A percentile compares a stretch with the other conserved stretches of the same genome.
phyloP scores from a whole-genome alignment of 164 flowering plant genomes.

The grape (Vitis vinifera) region DNA sequence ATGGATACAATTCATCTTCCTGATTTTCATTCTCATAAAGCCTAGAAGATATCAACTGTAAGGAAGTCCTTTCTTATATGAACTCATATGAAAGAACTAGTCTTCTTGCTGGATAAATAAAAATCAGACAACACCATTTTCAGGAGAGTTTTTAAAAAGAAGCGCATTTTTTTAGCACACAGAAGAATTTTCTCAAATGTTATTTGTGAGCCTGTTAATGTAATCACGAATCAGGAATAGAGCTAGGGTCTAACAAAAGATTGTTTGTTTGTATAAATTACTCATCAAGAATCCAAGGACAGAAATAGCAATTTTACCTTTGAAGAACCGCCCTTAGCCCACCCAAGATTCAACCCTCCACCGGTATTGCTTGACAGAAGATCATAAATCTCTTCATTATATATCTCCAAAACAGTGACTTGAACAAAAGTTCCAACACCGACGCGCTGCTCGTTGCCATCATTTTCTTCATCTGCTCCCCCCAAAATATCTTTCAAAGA shows the following conservation, averaged over 20 bases:
- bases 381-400: conserved; percentile 96
- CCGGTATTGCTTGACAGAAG: conserved; percentile 62
- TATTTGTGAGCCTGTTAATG: too few species aligned
- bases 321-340: conserved; percentile 79
- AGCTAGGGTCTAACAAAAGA: too few species aligned
- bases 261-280: background rate
- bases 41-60: too few species aligned
- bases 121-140: too few species aligned
- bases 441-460: conserved; percentile 11
- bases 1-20: too few species aligned
- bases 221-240: too few species aligned
- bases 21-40: too few species aligned
- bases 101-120: too few species aligned
- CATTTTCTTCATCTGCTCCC: conserved; percentile 38
- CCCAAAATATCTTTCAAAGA: conserved; percentile 81
- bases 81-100: too few species aligned
- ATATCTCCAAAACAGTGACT: conserved; percentile 92
- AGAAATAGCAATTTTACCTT: conserved; percentile 49
- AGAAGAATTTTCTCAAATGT: too few species aligned
- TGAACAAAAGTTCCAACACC: conserved; percentile 74
- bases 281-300: conserved; percentile 1
- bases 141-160: background rate
- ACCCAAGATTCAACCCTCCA: conserved; percentile 70
- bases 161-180: background rate
- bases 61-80: too few species aligned